Base-by-base conservation (phyloP, 1,284 basidiomycete genomes). In the Cryptococcus sp. region DNA sequence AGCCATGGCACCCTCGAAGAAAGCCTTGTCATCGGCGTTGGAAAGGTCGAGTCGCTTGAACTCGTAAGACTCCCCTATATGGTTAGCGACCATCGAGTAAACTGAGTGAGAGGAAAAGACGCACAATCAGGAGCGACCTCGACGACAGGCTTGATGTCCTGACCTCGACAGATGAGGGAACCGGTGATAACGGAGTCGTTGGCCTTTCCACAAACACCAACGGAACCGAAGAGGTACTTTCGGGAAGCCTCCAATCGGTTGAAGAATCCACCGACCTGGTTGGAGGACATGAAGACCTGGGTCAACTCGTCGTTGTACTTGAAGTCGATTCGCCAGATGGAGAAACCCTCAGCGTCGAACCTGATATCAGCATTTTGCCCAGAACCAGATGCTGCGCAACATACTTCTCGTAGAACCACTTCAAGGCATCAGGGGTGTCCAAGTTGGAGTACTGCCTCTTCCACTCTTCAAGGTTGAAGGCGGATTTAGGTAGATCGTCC, bases 371-470 rank as follows among this genome's bases (percentile, higher is more conserved):
- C 51, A 66, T 59, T 16, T 46, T 14, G 14, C 7, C 24, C 23
- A 18, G 7, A 14, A n/a, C 4, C 25, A 23, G 18, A 19, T 66
- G 49, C 43, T 68, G 64, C 50, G 57, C 55, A 56, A 44, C 83
- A 50, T 63, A 90, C 87, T 91, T 85, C 75, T 89, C 70, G 80
- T 92, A 91, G 82, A 93, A 86, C 89, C 89, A 93, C 43, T 68
- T 64, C 50, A 76, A 57, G 40, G 71, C 69, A 73, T 90, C 86
- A 36, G 86, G 87, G 36, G 93, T 97, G 52, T 97, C 93, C 77
- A 87, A 86, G 86, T 98, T 98, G 65, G 91, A 96, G 82, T 98
- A 98, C 54, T 88, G 86, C 49, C 91, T 85, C 80, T 98, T 98
- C 89, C 90, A 96, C 78, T 97, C 92, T 76, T 98, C 93, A 53